Percentiles rank a stretch among this genome's conserved stretches.
Conservation (phyloP, 768 basidiomycete species). For the Hericium rajendrae region DNA sequence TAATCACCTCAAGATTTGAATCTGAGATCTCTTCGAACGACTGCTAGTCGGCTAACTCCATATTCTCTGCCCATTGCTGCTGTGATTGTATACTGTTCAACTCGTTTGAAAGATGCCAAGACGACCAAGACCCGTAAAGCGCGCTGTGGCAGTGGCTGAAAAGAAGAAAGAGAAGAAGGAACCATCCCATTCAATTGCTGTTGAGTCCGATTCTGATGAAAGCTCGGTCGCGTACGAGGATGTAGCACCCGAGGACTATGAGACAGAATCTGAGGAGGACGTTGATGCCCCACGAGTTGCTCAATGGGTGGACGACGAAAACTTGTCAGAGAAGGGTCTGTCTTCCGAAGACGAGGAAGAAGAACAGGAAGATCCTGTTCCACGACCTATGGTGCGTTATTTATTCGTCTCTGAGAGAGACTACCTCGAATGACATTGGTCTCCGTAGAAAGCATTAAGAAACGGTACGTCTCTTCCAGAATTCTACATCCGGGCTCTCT, state of each 20-base stretch:
- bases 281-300: not conserved
- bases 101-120: no score
- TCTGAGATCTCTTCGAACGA: no score
- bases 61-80: no score
- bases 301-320: conserved; percentile 1
- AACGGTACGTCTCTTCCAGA: not conserved
- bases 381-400: not conserved
- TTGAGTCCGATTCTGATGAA: no score
- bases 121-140: no score
- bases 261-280: not conserved
- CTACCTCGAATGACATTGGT: not conserved
- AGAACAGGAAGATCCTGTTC: not conserved
- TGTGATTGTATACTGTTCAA: no score
- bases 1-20: no score
- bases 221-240: conserved; percentile 14
- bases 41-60: no score
- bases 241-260: not conserved
- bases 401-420: not conserved
- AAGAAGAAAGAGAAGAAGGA: no score
- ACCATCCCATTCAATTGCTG: no score
- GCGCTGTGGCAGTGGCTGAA: no score
- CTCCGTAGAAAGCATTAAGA: not conserved
- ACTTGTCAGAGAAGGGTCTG: not conserved
- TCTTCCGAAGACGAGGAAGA: not conserved
- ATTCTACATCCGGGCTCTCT: not conserved